phyloP scores from a whole-genome alignment of 805 yeast species.

The Pichia thaimueangensis region DNA sequence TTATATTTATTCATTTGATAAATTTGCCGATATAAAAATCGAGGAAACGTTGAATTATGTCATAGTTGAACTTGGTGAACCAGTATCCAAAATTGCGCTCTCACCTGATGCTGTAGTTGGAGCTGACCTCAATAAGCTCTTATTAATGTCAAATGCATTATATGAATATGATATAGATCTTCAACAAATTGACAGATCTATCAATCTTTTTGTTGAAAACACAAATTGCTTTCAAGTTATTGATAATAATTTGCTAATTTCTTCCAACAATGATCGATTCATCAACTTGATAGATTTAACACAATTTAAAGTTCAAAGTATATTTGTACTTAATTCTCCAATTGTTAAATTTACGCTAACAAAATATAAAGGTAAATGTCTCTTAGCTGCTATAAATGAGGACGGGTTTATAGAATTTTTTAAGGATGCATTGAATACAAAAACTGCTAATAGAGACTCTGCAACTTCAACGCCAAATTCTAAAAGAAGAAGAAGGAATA shows the following conservation, averaged over 20 bases:
- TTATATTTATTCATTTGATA: conserved; percentile 9
- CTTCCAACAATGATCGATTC: conserved; percentile 77
- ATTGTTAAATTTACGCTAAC: conserved; percentile 34
- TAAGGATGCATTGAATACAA: conserved; percentile 40
- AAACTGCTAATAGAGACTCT: neutral
- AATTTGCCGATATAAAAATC: conserved; percentile 1
- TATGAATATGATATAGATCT: conserved; percentile 11
- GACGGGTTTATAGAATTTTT: conserved; percentile 71
- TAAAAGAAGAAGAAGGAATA: conserved; percentile 31
- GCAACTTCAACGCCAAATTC: conserved; percentile 5
- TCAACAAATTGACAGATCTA: conserved; percentile 6
- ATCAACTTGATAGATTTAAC: conserved; percentile 59
- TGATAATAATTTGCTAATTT: conserved; percentile 16
- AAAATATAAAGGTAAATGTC: conserved; percentile 30
- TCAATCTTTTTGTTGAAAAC: conserved; percentile 15
- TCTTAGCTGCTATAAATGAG: conserved; percentile 59
- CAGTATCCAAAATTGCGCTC: conserved; percentile 9
- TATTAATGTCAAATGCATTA: conserved; percentile 13
- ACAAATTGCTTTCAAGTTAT: conserved; percentile 9
- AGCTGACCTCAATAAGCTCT: neutral
- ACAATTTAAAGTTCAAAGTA: conserved; percentile 39
- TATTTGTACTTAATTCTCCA: conserved; percentile 66
- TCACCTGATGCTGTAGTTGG: too few species aligned
- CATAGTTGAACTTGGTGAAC: conserved; percentile 9
- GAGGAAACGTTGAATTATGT: conserved; percentile 7